Evolutionary conservation across 805 yeast genomes (phyloP).

Genomic region (Hanseniaspora nectarophila): DNA sequence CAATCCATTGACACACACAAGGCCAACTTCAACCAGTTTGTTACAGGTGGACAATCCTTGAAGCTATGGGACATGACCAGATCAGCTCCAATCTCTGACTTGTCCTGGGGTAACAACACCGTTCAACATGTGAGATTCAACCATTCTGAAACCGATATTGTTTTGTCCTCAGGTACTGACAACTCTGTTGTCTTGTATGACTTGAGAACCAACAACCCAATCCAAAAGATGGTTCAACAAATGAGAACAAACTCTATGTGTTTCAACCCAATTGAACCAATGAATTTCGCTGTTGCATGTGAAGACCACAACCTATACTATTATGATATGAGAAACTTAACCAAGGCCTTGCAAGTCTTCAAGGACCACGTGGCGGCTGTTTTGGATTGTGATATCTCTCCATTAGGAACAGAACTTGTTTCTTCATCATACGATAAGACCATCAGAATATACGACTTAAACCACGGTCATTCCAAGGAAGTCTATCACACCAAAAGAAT

Average conservation of each 20-base stretch:
- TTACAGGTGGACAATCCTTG: constrained; percentile 82
- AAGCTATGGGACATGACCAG: constrained; percentile 87
- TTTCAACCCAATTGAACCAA: constrained; percentile 99
- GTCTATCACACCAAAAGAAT: constrained; percentile 93
- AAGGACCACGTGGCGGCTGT: constrained; percentile 96
- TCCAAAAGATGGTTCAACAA: constrained; percentile 75
- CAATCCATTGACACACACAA: constrained; percentile 79
- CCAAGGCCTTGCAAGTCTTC: constrained; percentile 66
- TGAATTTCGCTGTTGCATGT: constrained; percentile 76
- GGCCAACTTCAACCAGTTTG: constrained; percentile 51
- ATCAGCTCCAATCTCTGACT: constrained; percentile 59
- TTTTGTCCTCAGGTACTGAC: constrained; percentile 86
- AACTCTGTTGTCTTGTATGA: constrained; percentile 85
- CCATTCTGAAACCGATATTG: constrained; percentile 73
- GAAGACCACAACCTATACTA: constrained; percentile 92
- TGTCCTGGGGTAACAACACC: constrained; percentile 96
- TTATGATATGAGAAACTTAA: constrained; percentile 93
- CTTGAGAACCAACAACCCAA: constrained; percentile 77
- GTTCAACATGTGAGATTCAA: constrained; percentile 73
- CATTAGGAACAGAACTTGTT: constrained; percentile 92
- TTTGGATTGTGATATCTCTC: constrained; percentile 86
- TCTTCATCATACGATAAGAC: constrained; percentile 94
- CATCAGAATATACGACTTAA: constrained; percentile 60
- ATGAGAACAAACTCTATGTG: constrained; percentile 75
- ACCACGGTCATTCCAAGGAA: constrained; percentile 87